Evolutionary conservation across 202 grass and related monocot species (phyloP).

Genomic region (Bolboschoenoplectus hybrid): DNA sequence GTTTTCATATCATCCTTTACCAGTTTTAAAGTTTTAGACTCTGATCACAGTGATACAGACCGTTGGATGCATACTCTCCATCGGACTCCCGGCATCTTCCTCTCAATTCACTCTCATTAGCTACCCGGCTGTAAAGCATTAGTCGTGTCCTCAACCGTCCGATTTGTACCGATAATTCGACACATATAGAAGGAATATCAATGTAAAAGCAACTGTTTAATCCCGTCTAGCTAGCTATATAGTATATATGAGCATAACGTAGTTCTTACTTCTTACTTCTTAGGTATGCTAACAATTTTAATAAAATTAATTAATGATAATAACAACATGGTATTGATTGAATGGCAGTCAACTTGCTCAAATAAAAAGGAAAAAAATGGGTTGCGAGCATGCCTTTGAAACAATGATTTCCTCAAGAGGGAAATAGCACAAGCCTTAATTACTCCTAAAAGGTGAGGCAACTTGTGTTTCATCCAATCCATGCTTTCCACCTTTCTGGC

Average conservation of each 20-base stretch:
- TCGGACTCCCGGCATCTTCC: too few species aligned
- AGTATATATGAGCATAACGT: background rate
- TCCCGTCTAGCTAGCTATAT: background rate
- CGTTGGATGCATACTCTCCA: too few species aligned
- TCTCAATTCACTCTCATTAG: too few species aligned
- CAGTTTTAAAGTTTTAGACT: too few species aligned
- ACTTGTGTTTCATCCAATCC: constrained; percentile 37
- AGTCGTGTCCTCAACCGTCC: too few species aligned
- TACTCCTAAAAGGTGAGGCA: constrained; percentile 36
- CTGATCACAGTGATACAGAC: too few species aligned
- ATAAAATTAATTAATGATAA: background rate
- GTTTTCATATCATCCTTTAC: too few species aligned
- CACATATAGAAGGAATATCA: background rate
- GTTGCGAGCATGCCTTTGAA: constrained; percentile 30
- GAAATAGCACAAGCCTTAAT: background rate
- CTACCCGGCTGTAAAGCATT: too few species aligned
- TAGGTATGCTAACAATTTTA: background rate
- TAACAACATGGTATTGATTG: background rate
- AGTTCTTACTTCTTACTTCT: background rate
- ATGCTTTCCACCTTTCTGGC: constrained; percentile 22
- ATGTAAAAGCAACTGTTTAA: background rate
- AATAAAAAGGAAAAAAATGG: background rate
- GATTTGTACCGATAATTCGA: too few species aligned
- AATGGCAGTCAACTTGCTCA: background rate
- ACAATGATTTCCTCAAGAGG: constrained; percentile 39